Evolutionary conservation across 768 basidiomycete species (phyloP).

Genomic region (Polyporus arcularius): DNA sequence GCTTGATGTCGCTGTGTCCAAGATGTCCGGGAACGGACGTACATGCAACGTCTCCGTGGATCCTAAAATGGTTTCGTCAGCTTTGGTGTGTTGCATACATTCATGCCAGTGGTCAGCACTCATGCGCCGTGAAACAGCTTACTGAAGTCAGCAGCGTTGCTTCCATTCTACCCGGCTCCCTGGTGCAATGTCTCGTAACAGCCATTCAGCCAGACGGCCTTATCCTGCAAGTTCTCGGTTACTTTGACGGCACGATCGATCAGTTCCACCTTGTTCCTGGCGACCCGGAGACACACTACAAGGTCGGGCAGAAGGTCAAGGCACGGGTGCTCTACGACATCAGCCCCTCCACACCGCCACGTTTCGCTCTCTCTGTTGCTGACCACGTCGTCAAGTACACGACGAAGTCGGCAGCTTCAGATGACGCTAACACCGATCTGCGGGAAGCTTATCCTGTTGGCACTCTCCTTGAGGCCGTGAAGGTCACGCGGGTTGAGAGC

Average conservation of each 20-base stretch:
- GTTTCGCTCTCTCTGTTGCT: constrained; percentile 78
- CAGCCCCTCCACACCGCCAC: constrained; percentile 65
- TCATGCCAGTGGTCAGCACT: not conserved
- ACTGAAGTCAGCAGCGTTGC: constrained; percentile 77
- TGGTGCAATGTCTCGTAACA: constrained; percentile 84
- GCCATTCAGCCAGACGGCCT: constrained; percentile 72
- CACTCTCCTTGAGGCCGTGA: constrained; percentile 66
- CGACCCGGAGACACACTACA: constrained; percentile 45
- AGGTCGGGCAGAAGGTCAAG: constrained; percentile 76
- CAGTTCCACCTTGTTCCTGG: constrained; percentile 67
- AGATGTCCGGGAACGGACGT: constrained; percentile 74
- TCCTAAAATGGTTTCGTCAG: constrained; percentile 45
- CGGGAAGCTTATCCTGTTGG: constrained; percentile 74
- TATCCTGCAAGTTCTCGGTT: constrained; percentile 87
- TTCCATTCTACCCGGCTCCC: constrained; percentile 83
- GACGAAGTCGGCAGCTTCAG: constrained; percentile 31
- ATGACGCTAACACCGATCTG: constrained; percentile 36
- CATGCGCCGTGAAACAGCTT: constrained; percentile 42
- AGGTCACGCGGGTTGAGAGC: constrained; percentile 70
- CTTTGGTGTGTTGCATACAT: constrained; percentile 48
- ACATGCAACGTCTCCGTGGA: constrained; percentile 72
- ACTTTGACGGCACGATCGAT: constrained; percentile 90
- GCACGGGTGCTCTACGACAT: constrained; percentile 84
- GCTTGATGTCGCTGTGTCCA: constrained; percentile 64
- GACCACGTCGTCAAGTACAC: constrained; percentile 68